phyloP scores from a whole-genome alignment of 2,329 filamentous ascomycete genomes.

The Claviceps monticola region DNA sequence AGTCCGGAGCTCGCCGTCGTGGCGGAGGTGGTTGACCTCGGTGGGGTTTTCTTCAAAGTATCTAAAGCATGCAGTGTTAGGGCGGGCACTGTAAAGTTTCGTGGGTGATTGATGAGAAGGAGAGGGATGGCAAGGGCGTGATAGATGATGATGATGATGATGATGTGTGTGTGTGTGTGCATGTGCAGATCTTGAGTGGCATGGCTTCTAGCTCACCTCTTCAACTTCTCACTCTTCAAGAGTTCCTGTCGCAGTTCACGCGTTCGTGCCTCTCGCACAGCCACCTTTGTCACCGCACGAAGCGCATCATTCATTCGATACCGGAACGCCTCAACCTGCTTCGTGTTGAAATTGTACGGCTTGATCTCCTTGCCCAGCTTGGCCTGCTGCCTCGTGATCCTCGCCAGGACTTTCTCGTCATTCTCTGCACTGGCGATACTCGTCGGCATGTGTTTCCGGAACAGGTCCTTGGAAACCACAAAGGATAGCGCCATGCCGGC shows the following conservation, averaged over 20 bases:
- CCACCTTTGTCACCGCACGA: conserved; percentile 75
- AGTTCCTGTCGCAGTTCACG: conserved; percentile 81
- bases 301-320: conserved; percentile 92
- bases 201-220: conserved; percentile 32
- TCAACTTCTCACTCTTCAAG: conserved; percentile 85
- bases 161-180: neutral
- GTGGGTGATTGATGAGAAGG: too few species aligned
- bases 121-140: neutral
- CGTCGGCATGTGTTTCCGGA: conserved; percentile 82
- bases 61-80: conserved; percentile 11
- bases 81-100: neutral
- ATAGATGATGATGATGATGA: too few species aligned
- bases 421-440: conserved; percentile 60
- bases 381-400: conserved; percentile 64
- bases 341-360: conserved; percentile 90
- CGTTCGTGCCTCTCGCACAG: conserved; percentile 78
- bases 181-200: neutral
- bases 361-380: conserved; percentile 72
- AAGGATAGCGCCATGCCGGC: conserved; percentile 94
- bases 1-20: conserved; percentile 77
- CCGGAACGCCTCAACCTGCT: conserved; percentile 82
- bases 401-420: conserved; percentile 72
- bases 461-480: conserved; percentile 68
- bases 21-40: conserved; percentile 73
- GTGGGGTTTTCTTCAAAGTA: conserved; percentile 96